phyloP scores from a whole-genome alignment of 2,329 filamentous ascomycete species.

The Diplodia mutila region DNA sequence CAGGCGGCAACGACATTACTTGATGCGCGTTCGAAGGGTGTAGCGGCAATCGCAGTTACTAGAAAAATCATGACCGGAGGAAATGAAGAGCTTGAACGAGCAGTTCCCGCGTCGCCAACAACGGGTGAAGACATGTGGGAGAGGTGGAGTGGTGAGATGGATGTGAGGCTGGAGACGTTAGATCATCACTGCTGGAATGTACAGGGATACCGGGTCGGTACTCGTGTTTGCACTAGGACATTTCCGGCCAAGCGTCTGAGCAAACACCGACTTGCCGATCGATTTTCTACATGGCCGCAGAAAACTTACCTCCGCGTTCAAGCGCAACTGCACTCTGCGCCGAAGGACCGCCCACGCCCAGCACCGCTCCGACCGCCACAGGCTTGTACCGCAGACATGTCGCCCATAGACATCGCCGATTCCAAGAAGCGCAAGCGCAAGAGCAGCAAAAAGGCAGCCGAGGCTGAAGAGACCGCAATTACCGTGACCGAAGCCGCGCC shows the following conservation, averaged over 20 bases:
- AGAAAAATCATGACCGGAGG: neutral
- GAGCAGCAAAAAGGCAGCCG: conserved; percentile 44
- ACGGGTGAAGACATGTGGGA: conserved; percentile 16
- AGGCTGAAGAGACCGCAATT: conserved; percentile 30
- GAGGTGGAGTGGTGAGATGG: neutral
- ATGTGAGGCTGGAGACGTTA: conserved; percentile 11
- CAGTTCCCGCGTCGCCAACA: neutral
- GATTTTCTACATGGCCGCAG: neutral
- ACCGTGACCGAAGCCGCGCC: conserved; percentile 32
- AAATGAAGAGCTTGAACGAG: neutral
- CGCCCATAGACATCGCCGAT: conserved; percentile 41
- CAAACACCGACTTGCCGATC: conserved; percentile 11
- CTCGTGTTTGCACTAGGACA: neutral
- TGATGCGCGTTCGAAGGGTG: neutral
- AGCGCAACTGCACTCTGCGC: neutral
- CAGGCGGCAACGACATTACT: conserved; percentile 8
- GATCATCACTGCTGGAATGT: conserved; percentile 19
- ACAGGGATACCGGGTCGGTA: too few relatives aligned
- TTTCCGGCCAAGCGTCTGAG: neutral
- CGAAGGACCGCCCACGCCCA: neutral
- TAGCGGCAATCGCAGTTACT: too few relatives aligned
- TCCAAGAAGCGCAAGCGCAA: conserved; percentile 55
- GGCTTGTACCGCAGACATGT: conserved; percentile 35
- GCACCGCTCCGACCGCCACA: neutral
- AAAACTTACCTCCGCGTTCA: neutral